phyloP scores from a whole-genome alignment of 495 filamentous ascomycete species.

The Cenococcum geophilum region DNA sequence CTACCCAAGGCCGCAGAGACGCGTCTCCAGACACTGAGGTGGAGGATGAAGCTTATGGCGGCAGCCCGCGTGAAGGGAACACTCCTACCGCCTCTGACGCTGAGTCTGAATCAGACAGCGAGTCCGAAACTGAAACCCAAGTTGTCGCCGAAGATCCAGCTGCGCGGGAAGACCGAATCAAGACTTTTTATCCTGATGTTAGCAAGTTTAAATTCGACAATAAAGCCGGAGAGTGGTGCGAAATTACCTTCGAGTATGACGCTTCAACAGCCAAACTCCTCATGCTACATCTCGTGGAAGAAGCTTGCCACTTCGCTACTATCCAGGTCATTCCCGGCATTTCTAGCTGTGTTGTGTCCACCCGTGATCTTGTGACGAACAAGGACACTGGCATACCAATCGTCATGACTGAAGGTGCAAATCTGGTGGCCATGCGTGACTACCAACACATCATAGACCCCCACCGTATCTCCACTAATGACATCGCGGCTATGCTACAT shows the following conservation, averaged over 20 bases:
- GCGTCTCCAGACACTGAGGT: constrained; percentile 12
- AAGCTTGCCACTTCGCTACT: constrained; percentile 63
- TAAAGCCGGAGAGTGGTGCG: constrained; percentile 62
- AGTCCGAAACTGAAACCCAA: constrained; percentile 39
- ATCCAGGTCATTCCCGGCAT: constrained; percentile 82
- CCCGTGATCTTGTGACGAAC: constrained; percentile 46
- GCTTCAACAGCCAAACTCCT: constrained; percentile 80
- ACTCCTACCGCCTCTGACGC: constrained; percentile 7
- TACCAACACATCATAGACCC: constrained; percentile 82
- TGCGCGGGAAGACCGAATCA: constrained; percentile 59
- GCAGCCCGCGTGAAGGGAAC: constrained; percentile 24
- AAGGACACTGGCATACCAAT: constrained; percentile 45
- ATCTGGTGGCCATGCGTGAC: constrained; percentile 82
- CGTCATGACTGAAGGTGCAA: constrained; percentile 78
- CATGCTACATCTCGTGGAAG: constrained; percentile 82
- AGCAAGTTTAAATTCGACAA: constrained; percentile 76
- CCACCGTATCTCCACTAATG: constrained; percentile 83
- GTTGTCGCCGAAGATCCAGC: constrained; percentile 15
- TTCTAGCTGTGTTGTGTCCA: constrained; percentile 61
- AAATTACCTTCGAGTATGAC: constrained; percentile 78
- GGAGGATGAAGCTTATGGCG: constrained; percentile 30
- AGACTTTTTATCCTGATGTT: constrained; percentile 53
- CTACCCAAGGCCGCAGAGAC: constrained; percentile 17
- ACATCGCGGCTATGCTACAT: constrained; percentile 73
- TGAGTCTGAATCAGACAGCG: constrained; percentile 19